Base-by-base conservation (phyloP, 495 filamentous ascomycete genomes). In the Penicillium desertorum region DNA sequence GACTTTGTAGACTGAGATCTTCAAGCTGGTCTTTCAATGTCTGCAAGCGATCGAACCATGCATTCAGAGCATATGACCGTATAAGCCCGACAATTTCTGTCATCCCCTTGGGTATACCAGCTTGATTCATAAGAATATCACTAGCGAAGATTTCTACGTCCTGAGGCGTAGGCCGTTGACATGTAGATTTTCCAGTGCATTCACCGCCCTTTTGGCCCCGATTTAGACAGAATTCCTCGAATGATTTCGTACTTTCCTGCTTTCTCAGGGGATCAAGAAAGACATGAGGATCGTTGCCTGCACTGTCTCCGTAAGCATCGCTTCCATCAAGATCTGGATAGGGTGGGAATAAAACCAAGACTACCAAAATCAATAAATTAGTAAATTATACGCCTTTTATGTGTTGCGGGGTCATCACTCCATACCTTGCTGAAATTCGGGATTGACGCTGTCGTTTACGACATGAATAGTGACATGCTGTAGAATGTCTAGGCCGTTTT, bases 321-420 rank as follows among this genome's bases (percentile, higher is more conserved):
- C 29, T 22, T 22, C 20, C 20, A 25, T 45, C 44, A 45, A 45
- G 12, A 1, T 45, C 22, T 4, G 44, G 44, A 45, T 16, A 45
- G 5, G 22, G 44, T 16, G 44, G 44, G 14, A 45, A 45, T 12
- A 45, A 25, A 45, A 45, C 44, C 44, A 45, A 25, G 22, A 45
- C 44, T 45, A 23, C 11, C 6, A 3, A 7, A 16, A 25, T 5
- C 4, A 5, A 25, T 29, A 3, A 16, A 16, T 22, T 7, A 27
- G 22, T 23, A 25, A 27, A 23, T 45, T 20, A 4, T 5, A 4
- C 19, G 22, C 2, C 2, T 3, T 14, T 4, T 25, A 14, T 22
- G 9, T 14, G 20, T 45, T 20, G 14, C 2, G 12, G 2, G 14
- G 11, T 36, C 12, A 36, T 36, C 30, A 9, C 5, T 34, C 11